Evolutionary conservation across 1,139 yeast genomes (phyloP), one percentile per base, ranked within the genome.

Genomic region (Wickerhamomyces sp.): DNA sequence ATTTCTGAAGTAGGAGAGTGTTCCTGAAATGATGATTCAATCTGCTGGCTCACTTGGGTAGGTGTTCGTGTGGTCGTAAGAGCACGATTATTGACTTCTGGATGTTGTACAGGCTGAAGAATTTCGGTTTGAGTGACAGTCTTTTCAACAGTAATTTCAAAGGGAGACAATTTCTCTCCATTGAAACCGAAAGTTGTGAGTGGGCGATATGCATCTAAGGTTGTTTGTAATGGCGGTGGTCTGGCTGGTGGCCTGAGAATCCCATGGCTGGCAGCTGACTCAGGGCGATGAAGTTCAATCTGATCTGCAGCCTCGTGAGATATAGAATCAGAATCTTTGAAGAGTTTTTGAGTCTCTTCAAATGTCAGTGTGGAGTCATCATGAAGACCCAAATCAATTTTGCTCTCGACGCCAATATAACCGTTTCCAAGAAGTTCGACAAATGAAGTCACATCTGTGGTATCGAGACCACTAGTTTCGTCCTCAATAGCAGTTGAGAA

Each of bases 351-450:
- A 6, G 36, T 18, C 2, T 34, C 37, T 10, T 20, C 21, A n/a
- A 25, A 20, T 15, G 16, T 17, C 2, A 12, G 30, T 17, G 16
- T 14, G 6, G n/a, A 13, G 5, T n/a, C 28, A 15, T n/a, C 26
- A 18, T 27, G 24, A 10, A 38, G 8, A 6, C 40, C 38, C 9
- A 39, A 17, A 17, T 39, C 40, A 16, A 37, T 28, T 16, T 24
- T 39, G 21, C 32, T 31, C 10, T 26, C 24, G 5, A 31, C 30
- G 10, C 11, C 28, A 6, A 26, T 18, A 7, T 18, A 13, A 3
- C 18, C 23, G 5, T 28, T 38, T 9, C 35, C 42, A 7, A 36
- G 19, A 3, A 22, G 13, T n/a, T 32, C 28, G n/a, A 35, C 29
- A 13, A 35, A 32, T 11, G 36, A 34, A 6, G 9, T 19, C 8